Evolutionary conservation across 495 filamentous ascomycete species (phyloP).

Genomic region (Gamarada debralockiae): DNA sequence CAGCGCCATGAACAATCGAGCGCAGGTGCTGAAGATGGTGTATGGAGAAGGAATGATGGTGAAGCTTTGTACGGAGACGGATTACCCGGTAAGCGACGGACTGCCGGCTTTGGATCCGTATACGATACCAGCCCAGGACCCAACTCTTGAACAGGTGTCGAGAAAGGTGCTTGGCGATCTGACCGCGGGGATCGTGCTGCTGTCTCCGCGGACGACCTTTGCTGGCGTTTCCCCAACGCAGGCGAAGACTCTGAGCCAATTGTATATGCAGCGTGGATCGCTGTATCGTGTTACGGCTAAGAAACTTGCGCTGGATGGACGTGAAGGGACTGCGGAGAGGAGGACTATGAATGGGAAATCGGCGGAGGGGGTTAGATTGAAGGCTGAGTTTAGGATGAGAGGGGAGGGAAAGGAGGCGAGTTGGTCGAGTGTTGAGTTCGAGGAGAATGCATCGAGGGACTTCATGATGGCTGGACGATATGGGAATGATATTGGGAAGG

Average conservation of each 20-base stretch:
- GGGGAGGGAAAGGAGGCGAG: slow-evolving; percentile 31
- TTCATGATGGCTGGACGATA: slow-evolving; percentile 74
- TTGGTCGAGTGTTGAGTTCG: slow-evolving; percentile 53
- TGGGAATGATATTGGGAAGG: slow-evolving; percentile 74
- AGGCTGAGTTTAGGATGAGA: slow-evolving; percentile 25
- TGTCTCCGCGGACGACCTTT: slow-evolving; percentile 44
- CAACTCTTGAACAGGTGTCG: slow-evolving; percentile 26
- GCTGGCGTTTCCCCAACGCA: slow-evolving; percentile 46
- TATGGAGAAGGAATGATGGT: slow-evolving; percentile 44
- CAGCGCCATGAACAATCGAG: slow-evolving; percentile 71
- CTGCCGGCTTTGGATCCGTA: neutral
- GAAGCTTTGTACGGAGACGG: slow-evolving; percentile 22
- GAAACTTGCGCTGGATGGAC: slow-evolving; percentile 3
- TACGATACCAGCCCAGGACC: slow-evolving; percentile 8
- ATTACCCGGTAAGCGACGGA: neutral
- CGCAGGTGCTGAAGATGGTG: slow-evolving; percentile 61
- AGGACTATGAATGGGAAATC: neutral
- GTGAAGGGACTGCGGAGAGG: neutral
- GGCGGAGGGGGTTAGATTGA: no score
- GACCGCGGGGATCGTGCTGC: slow-evolving; percentile 60
- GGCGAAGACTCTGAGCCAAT: slow-evolving; percentile 58
- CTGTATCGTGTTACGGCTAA: slow-evolving; percentile 64
- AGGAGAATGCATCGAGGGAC: slow-evolving; percentile 68
- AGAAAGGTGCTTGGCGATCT: slow-evolving; percentile 55
- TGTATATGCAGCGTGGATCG: slow-evolving; percentile 74